Conservation (phyloP, 768 basidiomycete species). For the Mycena maculata region DNA sequence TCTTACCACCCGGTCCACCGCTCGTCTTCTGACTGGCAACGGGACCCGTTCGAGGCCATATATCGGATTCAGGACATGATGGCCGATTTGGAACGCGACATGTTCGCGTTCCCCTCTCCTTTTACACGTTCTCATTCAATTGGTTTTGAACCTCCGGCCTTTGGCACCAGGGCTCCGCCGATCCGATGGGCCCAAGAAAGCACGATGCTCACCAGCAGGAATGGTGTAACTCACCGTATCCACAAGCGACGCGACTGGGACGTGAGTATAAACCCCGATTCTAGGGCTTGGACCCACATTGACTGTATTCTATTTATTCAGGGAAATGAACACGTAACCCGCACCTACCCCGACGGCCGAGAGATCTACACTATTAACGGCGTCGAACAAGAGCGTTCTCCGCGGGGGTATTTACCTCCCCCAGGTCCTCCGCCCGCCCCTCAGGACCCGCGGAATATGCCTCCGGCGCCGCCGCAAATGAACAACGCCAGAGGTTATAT, state of each 20-base stretch:
- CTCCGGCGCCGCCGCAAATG: slow-evolving; percentile 32
- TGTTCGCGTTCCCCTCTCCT: slow-evolving; percentile 38
- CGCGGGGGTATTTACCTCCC: slow-evolving; percentile 45
- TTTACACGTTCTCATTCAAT: slow-evolving; percentile 25
- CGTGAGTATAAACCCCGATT: slow-evolving; percentile 52
- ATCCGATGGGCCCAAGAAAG: slow-evolving; percentile 66
- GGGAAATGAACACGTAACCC: slow-evolving; percentile 82
- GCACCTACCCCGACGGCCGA: slow-evolving; percentile 74
- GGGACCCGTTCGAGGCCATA: slow-evolving; percentile 49
- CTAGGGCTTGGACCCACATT: slow-evolving; percentile 18
- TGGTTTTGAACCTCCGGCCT: slow-evolving; percentile 39
- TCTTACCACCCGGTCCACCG: slow-evolving; percentile 45
- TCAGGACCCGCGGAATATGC: slow-evolving; percentile 30
- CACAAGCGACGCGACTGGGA: slow-evolving; percentile 65
- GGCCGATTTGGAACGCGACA: slow-evolving; percentile 46
- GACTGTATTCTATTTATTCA: slow-evolving; percentile 44
- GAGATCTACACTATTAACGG: slow-evolving; percentile 78
- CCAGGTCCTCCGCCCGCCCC: slow-evolving; percentile 21
- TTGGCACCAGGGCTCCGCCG: slow-evolving; percentile 41
- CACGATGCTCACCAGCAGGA: slow-evolving; percentile 65
- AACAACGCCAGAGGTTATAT: slow-evolving; percentile 22
- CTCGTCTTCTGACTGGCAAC: slow-evolving; percentile 34
- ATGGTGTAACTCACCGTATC: slow-evolving; percentile 75
- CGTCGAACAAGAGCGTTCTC: slow-evolving; percentile 55
- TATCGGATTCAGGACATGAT: slow-evolving; percentile 49